Evolutionary conservation across 2,329 filamentous ascomycete species (phyloP).

Genomic region (Penicillium digitatum): DNA sequence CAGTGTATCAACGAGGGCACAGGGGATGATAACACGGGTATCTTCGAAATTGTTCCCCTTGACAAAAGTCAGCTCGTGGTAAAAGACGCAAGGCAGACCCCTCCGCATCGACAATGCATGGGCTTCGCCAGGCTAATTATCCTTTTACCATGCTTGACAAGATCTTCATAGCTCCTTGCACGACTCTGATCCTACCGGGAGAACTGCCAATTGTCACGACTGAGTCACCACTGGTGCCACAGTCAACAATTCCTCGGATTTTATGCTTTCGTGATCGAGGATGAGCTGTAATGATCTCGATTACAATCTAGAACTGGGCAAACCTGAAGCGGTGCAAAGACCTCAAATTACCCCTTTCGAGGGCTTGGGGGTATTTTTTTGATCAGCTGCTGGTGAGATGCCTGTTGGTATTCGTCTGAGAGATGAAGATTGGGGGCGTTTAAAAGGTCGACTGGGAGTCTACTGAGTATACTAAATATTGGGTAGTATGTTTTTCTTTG

Average conservation of each 20-base stretch:
- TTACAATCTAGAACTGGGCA: constrained; percentile 46
- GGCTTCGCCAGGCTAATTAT: constrained; percentile 39
- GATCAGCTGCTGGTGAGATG: constrained; percentile 43
- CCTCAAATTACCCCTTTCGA: constrained; percentile 48
- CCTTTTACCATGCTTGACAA: constrained; percentile 51
- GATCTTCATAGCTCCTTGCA: constrained; percentile 41
- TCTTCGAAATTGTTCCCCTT: constrained; percentile 40
- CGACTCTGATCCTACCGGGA: constrained; percentile 26
- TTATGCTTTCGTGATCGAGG: constrained; percentile 55
- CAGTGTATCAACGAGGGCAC: constrained; percentile 39
- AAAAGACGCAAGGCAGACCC: constrained; percentile 44
- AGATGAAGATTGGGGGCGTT: constrained; percentile 47
- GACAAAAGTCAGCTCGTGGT: constrained; percentile 37
- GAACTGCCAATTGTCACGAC: constrained; percentile 28
- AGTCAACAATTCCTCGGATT: constrained; percentile 40
- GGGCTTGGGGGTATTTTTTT: constrained; percentile 51
- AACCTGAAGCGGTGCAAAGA: constrained; percentile 47
- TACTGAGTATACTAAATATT: constrained; percentile 35
- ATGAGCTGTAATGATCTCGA: constrained; percentile 46
- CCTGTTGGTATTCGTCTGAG: constrained; percentile 45
- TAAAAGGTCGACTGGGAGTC: constrained; percentile 47
- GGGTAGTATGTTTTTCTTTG: constrained; percentile 19
- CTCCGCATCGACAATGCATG: constrained; percentile 38
- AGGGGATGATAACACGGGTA: constrained; percentile 26
- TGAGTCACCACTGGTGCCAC: constrained; percentile 31